These are phyloP conservation scores for Sarocladium strictum DNA, from an alignment of 2,329 filamentous ascomycete genomes.

Conservation along the genomic window DNA sequence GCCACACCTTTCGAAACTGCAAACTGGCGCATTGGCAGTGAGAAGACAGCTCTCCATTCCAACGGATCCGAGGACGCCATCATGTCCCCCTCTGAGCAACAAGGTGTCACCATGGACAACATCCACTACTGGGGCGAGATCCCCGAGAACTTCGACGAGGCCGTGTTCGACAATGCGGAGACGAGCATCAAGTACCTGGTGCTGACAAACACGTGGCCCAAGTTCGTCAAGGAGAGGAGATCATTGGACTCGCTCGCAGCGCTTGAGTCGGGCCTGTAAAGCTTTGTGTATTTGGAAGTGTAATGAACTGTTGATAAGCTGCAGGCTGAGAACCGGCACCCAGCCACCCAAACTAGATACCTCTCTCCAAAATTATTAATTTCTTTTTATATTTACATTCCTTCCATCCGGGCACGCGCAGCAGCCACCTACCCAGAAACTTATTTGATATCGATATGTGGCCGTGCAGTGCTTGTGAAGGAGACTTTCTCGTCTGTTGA, in stretches of 20 bases:
- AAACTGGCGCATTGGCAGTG: slow-evolving; percentile 14
- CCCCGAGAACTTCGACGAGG: slow-evolving; percentile 28
- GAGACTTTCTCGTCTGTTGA: no score
- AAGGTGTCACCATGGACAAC: slow-evolving; percentile 15
- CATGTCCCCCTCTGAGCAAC: slow-evolving; percentile 12
- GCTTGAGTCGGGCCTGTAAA: slow-evolving; percentile 3
- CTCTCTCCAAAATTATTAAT: neutral
- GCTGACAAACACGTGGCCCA: slow-evolving; percentile 24
- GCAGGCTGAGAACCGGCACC: neutral
- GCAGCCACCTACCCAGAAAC: no score
- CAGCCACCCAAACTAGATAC: neutral
- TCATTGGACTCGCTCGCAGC: slow-evolving; percentile 16
- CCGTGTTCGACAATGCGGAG: slow-evolving; percentile 54
- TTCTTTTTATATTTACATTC: no score
- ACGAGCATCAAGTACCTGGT: slow-evolving; percentile 61
- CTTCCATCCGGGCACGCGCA: no score
- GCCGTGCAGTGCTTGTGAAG: no score
- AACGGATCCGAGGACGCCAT: slow-evolving; percentile 21
- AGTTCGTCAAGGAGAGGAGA: slow-evolving; percentile 36
- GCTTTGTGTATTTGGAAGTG: neutral
- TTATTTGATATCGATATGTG: no score
- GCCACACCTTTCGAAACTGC: slow-evolving; percentile 37
- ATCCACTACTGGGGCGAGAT: slow-evolving; percentile 35
- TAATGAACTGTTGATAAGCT: neutral
- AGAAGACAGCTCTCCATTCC: slow-evolving; percentile 15